Base-by-base conservation (phyloP, 306 rosid genomes). In the Sicyos edulis region DNA sequence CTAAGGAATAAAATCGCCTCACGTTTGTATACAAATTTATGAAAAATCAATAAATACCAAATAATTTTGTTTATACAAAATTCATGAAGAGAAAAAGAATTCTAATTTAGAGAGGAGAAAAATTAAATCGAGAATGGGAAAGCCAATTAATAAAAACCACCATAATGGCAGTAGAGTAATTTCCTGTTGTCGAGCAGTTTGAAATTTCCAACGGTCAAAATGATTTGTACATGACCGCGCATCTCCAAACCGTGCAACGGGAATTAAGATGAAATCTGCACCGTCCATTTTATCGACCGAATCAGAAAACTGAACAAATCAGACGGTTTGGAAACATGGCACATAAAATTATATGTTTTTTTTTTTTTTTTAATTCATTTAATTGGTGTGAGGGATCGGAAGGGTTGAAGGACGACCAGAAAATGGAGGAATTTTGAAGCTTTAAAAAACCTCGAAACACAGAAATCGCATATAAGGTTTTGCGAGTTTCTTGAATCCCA, bases 131-230 rank as follows among this genome's bases (percentile, higher is more conserved):
- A 55, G 12, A 21, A 57, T 57, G 62, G 22, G n/a, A 57, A 4
- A 22, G 16, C 4, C 13, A 56, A 21, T 22, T 5, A 57, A 11
- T 4, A 12, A 10, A 55, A 22, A 22, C 14, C 37, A 29, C n/a
- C 3, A 63, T 5, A 0, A 10, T 64, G 61, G 57, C 65, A 24
- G 21, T 32, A 53, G 4, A 10, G 64, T 71, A 54, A 71, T 34
- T 34, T 54, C 6, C 0, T 37, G 63, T 50, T n/a, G 10, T 52
- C 6, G 12, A 29, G 5, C 64, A 54, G 42, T 75, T 75, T 16
- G 58, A 75, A 65, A 55, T 19, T 20, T n/a, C 40, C 80, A 77
- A 77, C 77, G 80, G 80, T 77, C 77, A 72, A 52, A 77, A 50
- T 5, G 64, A 10, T n/a, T 10, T 19, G 50, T 29, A 14, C 8